A percentile compares a stretch with the other conserved stretches of the same genome.
Conservation (phyloP, 1,139 yeast genomes). For the Yamadazyma kanchanaburiensis region DNA sequence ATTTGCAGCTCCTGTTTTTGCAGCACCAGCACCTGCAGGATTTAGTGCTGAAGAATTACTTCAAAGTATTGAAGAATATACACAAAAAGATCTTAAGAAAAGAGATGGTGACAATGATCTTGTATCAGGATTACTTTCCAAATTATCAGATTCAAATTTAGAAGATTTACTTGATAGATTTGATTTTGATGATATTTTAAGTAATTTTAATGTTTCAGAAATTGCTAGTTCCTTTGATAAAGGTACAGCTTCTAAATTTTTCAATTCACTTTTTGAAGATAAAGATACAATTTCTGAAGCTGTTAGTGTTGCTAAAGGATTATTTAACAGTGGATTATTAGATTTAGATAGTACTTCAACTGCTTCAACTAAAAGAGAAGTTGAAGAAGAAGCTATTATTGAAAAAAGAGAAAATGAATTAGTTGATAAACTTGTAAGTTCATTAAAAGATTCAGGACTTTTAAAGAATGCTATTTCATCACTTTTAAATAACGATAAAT, state of each 20-base stretch:
- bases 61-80: conserved; percentile 10
- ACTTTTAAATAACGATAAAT: conserved; percentile 18
- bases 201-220: conserved; percentile 9
- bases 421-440: conserved; percentile 17
- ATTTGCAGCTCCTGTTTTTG: conserved; percentile 13
- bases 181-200: conserved; percentile 8
- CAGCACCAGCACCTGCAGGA: conserved; percentile 14
- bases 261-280: conserved; percentile 21
- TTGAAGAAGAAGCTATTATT: neutral
- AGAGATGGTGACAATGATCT: conserved; percentile 9
- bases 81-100: conserved; percentile 3
- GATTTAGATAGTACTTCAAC: conserved; percentile 7
- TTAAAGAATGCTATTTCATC: conserved; percentile 18
- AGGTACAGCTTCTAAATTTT: conserved; percentile 19
- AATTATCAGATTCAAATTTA: conserved; percentile 10
- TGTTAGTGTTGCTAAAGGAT: conserved; percentile 16
- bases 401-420: conserved; percentile 17
- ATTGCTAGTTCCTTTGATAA: conserved; percentile 18
- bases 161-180: conserved; percentile 9
- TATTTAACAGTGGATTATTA: conserved; percentile 14
- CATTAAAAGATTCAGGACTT: conserved; percentile 22
- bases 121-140: conserved; percentile 8
- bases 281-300: conserved; percentile 18
- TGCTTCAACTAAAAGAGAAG: conserved; percentile 2
- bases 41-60: conserved; percentile 10